Conservation (phyloP, 768 basidiomycete genomes). For the Naganishia randhawae region DNA sequence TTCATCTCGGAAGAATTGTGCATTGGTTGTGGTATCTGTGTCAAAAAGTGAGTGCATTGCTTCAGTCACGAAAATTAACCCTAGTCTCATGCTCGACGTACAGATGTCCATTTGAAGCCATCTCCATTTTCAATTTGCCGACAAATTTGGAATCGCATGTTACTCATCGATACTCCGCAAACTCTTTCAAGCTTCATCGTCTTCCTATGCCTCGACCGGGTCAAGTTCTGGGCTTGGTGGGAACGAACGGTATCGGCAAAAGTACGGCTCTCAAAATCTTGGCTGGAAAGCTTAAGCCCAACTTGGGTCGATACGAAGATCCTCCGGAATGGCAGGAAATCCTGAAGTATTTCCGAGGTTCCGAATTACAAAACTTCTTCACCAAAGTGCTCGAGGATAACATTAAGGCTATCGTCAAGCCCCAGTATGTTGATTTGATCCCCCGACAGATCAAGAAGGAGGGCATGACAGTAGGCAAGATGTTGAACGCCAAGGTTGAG, state of each 20-base stretch:
- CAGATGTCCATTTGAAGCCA: conserved; percentile 98
- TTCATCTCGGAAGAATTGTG: conserved; percentile 98
- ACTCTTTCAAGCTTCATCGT: conserved; percentile 97
- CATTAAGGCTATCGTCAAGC: conserved; percentile 96
- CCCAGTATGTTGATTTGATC: conserved; percentile 99
- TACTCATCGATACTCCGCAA: conserved; percentile 96
- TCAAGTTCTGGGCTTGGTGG: conserved; percentile 96
- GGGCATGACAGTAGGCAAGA: conserved; percentile 73
- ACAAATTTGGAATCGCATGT: conserved; percentile 94
- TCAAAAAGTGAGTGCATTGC: conserved; percentile 75
- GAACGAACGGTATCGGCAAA: conserved; percentile 99
- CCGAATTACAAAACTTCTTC: conserved; percentile 98
- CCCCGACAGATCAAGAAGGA: conserved; percentile 87
- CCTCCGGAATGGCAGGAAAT: conserved; percentile 99
- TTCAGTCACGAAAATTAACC: not conserved
- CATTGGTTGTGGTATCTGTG: conserved; percentile 99
- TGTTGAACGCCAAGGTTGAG: conserved; percentile 89
- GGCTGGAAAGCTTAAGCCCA: conserved; percentile 69
- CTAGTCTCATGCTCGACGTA: not conserved
- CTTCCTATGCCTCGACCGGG: conserved; percentile 95
- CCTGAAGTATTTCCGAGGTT: conserved; percentile 95
- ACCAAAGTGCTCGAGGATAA: conserved; percentile 99
- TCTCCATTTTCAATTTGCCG: conserved; percentile 96
- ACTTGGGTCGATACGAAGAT: conserved; percentile 93
- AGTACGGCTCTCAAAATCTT: conserved; percentile 95